Evolutionary conservation across 306 rosid species (phyloP), one percentile per base, ranked within the genome.

Genomic region (Malus sieversii): DNA sequence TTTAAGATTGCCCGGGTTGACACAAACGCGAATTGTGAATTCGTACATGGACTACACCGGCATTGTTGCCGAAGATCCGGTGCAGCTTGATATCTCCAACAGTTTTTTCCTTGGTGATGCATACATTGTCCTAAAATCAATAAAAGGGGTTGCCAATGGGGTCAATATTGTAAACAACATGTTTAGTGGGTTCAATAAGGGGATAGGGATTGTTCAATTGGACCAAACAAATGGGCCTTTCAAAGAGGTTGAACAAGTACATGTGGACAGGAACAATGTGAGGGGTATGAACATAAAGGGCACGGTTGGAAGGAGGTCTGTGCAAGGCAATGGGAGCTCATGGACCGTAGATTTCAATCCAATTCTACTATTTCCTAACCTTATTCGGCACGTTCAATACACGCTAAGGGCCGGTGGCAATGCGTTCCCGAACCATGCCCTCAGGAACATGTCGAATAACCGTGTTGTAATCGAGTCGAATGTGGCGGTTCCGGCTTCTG

Each of bases 71-170:
- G 99, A 95, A 79, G 99, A 95, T 72, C 99, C 97, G 0, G 91
- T 90, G 75, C 97, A 95, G 53, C 93, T 92, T 52, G 92, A 90
- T 25, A 86, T 95, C 59, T 81, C 97, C 2, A 83, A 90, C 53
- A 83, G 74, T 6, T 95, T 95, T 73, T 95, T 95, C 89, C 92
- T 95, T 23, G 99, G 99, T 35, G 97, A 92, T 51, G 97, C 92
- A 3, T 81, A 83, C 40, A 61, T 95, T 70, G 87, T 86, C 22
- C 74, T 92, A 19, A 95, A 89, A 78, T 92, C 99, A n/a, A 76
- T 84, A 3, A 87, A 77, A 3, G 97, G 99, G 9, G 71, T 90
- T 2, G 85, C 78, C 0, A 82, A 55, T 29, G 97, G 97, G 55
- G 84, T 95, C 78, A 88, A 77, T 8, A 86, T 95, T 51, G 97